Percentiles rank a stretch among this genome's conserved stretches.
Conservation (phyloP, 345 rosid genomes). For the Bruguiera gymnorhiza region DNA sequence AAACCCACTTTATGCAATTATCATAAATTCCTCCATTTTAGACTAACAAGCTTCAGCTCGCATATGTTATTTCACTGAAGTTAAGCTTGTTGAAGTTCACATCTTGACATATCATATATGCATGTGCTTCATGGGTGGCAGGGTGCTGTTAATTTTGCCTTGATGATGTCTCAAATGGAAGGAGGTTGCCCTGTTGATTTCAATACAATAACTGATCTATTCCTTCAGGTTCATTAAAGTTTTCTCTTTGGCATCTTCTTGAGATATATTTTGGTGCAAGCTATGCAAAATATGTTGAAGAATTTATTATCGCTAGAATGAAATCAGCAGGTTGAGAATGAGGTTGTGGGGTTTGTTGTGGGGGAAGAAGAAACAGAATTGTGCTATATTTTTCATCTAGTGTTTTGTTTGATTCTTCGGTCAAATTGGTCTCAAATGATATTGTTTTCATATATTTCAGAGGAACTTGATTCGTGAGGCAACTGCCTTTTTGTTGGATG, state of each 20-base stretch:
- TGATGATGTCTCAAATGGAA: constrained; percentile 99
- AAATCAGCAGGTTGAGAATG: no score
- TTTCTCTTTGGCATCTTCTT: background rate
- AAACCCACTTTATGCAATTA: no score
- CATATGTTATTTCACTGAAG: no score
- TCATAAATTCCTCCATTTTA: no score
- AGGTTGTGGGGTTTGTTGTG: no score
- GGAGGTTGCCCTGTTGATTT: constrained; percentile 93
- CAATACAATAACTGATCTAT: constrained; percentile 94
- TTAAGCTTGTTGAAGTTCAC: no score
- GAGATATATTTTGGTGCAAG: background rate
- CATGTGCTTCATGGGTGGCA: constrained; percentile 25
- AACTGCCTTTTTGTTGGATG: constrained; percentile 89
- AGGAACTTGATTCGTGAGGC: constrained; percentile 95
- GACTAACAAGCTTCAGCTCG: no score
- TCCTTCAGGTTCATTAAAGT: constrained; percentile 70
- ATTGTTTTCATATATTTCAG: constrained; percentile 30
- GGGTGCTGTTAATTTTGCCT: constrained; percentile 96
- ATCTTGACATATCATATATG: background rate
- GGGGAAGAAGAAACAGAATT: no score
- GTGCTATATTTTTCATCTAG: no score
- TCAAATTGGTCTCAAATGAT: background rate
- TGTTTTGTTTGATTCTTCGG: no score
- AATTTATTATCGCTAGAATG: background rate
- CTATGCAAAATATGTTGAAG: background rate